Conservation (phyloP, 495 filamentous ascomycete genomes). For the Penicillium coprophilum region DNA sequence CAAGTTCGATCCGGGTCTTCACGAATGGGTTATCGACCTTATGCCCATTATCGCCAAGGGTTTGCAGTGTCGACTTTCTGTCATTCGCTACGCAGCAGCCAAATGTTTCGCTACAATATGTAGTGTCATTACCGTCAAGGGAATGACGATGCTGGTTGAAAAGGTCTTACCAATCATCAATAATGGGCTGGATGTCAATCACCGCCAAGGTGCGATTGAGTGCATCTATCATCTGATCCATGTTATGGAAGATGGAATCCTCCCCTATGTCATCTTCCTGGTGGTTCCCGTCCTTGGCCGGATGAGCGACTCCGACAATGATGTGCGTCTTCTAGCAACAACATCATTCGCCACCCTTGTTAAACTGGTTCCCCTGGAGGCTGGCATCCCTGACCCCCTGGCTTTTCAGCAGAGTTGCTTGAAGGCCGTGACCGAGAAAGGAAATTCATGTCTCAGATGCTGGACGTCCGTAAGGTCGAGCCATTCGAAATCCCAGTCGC, state of each 20-base stretch:
- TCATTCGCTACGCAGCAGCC: slow-evolving; percentile 93
- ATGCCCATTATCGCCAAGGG: slow-evolving; percentile 86
- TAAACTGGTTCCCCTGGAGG: slow-evolving; percentile 97
- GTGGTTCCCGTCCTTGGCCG: slow-evolving; percentile 96
- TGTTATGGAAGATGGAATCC: slow-evolving; percentile 94
- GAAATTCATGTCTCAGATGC: slow-evolving; percentile 94
- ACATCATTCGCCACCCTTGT: slow-evolving; percentile 97
- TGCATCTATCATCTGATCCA: slow-evolving; percentile 93
- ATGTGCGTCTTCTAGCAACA: slow-evolving; percentile 89
- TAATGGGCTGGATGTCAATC: slow-evolving; percentile 79
- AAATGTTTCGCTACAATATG: slow-evolving; percentile 98
- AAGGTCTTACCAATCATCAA: slow-evolving; percentile 86
- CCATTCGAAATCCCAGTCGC: slow-evolving; percentile 89
- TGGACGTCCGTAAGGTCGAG: slow-evolving; percentile 94
- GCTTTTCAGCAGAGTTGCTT: slow-evolving; percentile 82
- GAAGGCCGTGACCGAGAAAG: slow-evolving; percentile 88
- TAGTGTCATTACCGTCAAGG: slow-evolving; percentile 90
- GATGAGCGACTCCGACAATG: slow-evolving; percentile 99
- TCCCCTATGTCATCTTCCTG: slow-evolving; percentile 98
- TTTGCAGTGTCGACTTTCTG: slow-evolving; percentile 79
- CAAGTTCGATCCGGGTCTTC: slow-evolving; percentile 69
- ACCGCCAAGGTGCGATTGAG: slow-evolving; percentile 91
- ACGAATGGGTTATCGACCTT: slow-evolving; percentile 74
- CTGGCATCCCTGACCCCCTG: slow-evolving; percentile 96
- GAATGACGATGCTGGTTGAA: slow-evolving; percentile 94